Percentiles rank a stretch among this genome's conserved stretches.
These are phyloP conservation scores for Rhytidiadelphus loreus DNA, from an alignment of 225 moss, liverwort and hornwort genomes.

Conservation along the genomic window DNA sequence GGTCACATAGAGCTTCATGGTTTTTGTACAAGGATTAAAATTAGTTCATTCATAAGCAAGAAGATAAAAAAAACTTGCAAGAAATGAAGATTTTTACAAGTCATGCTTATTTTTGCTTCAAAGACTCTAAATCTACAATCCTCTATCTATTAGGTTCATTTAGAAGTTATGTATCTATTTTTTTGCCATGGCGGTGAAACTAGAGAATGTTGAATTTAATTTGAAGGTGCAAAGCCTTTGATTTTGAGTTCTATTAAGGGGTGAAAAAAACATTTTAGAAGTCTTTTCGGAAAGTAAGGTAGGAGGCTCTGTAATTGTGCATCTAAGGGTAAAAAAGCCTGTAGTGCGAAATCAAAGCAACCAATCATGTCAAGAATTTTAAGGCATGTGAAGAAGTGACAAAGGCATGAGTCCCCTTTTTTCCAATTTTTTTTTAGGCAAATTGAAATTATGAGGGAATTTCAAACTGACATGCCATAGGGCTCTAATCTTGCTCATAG, in stretches of 20 bases:
- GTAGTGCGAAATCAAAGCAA: too few relatives aligned
- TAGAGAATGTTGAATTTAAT: too few relatives aligned
- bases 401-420: too few relatives aligned
- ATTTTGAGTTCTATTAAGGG: background rate
- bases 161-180: background rate
- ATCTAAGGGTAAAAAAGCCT: too few relatives aligned
- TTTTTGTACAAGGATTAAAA: background rate
- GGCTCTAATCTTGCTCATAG: too few relatives aligned
- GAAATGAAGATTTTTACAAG: background rate
- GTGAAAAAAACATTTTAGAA: background rate
- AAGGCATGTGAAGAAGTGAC: too few relatives aligned
- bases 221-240: background rate
- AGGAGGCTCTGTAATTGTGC: too few relatives aligned
- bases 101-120: background rate
- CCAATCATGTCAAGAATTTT: too few relatives aligned
- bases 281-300: accelerated
- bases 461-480: too few relatives aligned
- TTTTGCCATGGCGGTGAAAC: background rate
- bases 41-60: accelerated
- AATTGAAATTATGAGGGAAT: too few relatives aligned
- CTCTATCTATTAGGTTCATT: background rate
- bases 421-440: too few relatives aligned
- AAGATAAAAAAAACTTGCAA: background rate
- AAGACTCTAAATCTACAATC: background rate
- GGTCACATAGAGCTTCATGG: accelerated